A percentile compares a stretch with the other conserved stretches of the same genome.
phyloP scores from a whole-genome alignment of 1,139 yeast species.

The Geotrichum bryndzae region DNA sequence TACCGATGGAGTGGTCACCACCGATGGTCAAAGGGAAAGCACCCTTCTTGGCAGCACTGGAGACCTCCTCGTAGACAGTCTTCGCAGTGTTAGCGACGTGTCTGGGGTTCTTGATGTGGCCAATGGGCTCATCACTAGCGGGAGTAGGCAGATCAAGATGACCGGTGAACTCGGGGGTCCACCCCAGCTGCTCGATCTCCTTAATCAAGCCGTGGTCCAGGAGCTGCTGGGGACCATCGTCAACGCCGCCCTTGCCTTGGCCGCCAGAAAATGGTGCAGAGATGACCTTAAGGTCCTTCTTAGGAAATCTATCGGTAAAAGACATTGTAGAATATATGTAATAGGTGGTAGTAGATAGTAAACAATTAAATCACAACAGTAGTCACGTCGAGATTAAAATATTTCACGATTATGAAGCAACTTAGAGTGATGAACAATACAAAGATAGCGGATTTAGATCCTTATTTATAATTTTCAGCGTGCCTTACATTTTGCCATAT shows the following conservation, averaged over 20 bases:
- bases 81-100: conserved; percentile 72
- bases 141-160: conserved; percentile 46
- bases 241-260: conserved; percentile 90
- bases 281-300: conserved; percentile 40
- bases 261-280: conserved; percentile 96
- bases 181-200: conserved; percentile 62
- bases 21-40: conserved; percentile 80
- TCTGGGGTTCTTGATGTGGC: conserved; percentile 63
- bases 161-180: conserved; percentile 54
- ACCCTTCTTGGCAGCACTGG: conserved; percentile 43
- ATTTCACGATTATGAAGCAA: neutral
- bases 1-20: conserved; percentile 95
- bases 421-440: neutral
- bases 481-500: neutral
- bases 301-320: conserved; percentile 19
- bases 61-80: conserved; percentile 57
- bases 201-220: conserved; percentile 63
- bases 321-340: conserved; percentile 8
- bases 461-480: neutral
- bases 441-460: neutral
- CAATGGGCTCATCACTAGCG: conserved; percentile 35
- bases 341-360: neutral
- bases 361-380: neutral
- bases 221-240: conserved; percentile 81
- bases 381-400: neutral